Evolutionary conservation across 176 grass and related monocot species (phyloP), one percentile per base, ranked within the genome.

Genomic region (Bothriochloa decipiens): DNA sequence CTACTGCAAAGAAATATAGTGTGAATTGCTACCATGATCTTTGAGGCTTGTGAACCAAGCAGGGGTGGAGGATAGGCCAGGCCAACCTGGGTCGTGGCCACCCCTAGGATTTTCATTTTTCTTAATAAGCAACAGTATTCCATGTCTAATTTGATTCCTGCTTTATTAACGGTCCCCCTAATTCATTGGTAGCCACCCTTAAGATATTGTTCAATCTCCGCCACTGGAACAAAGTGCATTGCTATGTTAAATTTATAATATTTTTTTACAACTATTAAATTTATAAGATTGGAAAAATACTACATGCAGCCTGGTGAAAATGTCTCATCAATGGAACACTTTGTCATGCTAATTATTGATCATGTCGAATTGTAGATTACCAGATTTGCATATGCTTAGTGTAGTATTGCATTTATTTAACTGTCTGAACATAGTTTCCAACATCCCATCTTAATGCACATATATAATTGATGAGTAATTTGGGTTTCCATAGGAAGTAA

Each of bases 401-500:
- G 27, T 65, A 42, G 65, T 22, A 49, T 49, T 26, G 13, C 61
- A 63, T 42, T 77, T 52, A 63, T 78, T 46, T 72, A 75, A 58
- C 28, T 33, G n/a, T 33, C 52, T 73, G 73, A 71, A 65, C 60
- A 65, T 39, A 37, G 6, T 88, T 68, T 67, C 23, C 60, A 78
- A 79, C 4, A 65, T 52, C 32, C 23, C 27, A 63, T 79, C 6
- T 64, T 72, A 27, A n/a, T 57, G 66, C 72, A 65, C 16, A 28
- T 81, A 7, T 45, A 5, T 46, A 75, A 72, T 49, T 65, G 17
- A 68, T 72, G 61, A 81, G 28, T 20, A 53, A 70, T 66, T 82
- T 67, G 69, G 66, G 77, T 78, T 89, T 86, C 40, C 74, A 63
- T 78, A 97, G 95, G 89, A 91, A 84, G 64, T 90, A 28, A 98